Conservation (phyloP, 495 filamentous ascomycete species). For the Chaetomium tenue region DNA sequence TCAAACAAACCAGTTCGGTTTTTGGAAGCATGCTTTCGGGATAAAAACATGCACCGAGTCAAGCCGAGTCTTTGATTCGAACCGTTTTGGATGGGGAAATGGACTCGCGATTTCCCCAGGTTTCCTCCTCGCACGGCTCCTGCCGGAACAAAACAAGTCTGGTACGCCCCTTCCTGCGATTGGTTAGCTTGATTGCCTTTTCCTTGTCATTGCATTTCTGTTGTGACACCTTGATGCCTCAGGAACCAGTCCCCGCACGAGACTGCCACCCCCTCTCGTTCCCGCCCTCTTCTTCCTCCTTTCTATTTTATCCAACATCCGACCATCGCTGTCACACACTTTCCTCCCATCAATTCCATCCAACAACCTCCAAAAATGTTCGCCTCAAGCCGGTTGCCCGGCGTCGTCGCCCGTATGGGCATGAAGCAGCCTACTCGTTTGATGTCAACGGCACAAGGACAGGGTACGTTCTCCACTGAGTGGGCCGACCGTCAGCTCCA, state of each 20-base stretch:
- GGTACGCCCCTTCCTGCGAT: background rate
- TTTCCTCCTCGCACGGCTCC: background rate
- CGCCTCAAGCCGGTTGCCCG: constrained; percentile 27
- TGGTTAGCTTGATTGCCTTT: background rate
- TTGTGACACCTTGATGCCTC: constrained; percentile 17
- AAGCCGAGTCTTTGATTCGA: no score
- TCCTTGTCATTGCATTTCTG: constrained; percentile 5
- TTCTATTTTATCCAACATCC: constrained; percentile 10
- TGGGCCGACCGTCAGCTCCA: constrained; percentile 16
- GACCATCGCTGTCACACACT: constrained; percentile 6
- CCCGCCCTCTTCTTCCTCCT: constrained; percentile 13
- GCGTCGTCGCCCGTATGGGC: constrained; percentile 29
- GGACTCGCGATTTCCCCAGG: background rate
- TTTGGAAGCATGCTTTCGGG: background rate
- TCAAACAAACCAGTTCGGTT: no score
- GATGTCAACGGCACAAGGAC: constrained; percentile 26
- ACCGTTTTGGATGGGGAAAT: background rate
- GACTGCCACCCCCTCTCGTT: constrained; percentile 22
- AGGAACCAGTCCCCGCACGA: constrained; percentile 16
- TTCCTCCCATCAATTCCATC: constrained; percentile 16
- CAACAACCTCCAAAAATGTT: constrained; percentile 25
- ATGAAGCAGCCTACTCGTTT: constrained; percentile 26
- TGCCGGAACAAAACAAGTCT: constrained; percentile 10
- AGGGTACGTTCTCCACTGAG: constrained; percentile 26
- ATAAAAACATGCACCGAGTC: background rate